Evolutionary conservation across 495 filamentous ascomycete genomes (phyloP).

Genomic region (Baudoinia panamericana): DNA sequence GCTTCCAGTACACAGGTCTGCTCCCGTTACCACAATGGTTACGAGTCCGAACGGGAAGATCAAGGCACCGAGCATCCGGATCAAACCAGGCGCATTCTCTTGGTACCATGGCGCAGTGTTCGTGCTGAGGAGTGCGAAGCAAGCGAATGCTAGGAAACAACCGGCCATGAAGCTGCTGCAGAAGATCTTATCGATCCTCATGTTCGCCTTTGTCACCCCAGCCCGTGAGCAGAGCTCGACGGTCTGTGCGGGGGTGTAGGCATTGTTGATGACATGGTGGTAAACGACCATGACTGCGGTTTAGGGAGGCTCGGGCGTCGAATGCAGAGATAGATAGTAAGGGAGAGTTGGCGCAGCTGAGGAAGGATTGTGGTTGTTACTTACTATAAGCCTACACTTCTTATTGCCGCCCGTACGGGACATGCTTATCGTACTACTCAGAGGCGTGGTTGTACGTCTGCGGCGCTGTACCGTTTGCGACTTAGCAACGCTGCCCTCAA

Average conservation of each 20-base stretch:
- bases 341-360: too few relatives aligned
- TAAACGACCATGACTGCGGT: too few relatives aligned
- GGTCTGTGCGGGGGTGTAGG: constrained; percentile 17
- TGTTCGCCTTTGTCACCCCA: constrained; percentile 18
- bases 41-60: constrained; percentile 48
- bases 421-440: too few relatives aligned
- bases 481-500: too few relatives aligned
- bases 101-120: constrained; percentile 46
- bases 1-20: constrained; percentile 47
- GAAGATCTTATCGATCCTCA: constrained; percentile 22
- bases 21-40: constrained; percentile 47
- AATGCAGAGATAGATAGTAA: too few relatives aligned
- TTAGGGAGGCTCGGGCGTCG: too few relatives aligned
- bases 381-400: too few relatives aligned
- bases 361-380: too few relatives aligned
- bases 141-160: constrained; percentile 19
- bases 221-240: constrained; percentile 21
- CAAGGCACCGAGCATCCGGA: constrained; percentile 41
- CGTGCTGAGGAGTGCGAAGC: constrained; percentile 39
- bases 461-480: too few relatives aligned
- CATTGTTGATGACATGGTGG: constrained; percentile 8
- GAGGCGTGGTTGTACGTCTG: too few relatives aligned
- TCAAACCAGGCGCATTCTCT: constrained; percentile 46
- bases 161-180: constrained; percentile 18
- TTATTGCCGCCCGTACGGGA: too few relatives aligned